Base-by-base conservation (phyloP, 148 eudicot species). In the Pharnaceum exiguum region DNA sequence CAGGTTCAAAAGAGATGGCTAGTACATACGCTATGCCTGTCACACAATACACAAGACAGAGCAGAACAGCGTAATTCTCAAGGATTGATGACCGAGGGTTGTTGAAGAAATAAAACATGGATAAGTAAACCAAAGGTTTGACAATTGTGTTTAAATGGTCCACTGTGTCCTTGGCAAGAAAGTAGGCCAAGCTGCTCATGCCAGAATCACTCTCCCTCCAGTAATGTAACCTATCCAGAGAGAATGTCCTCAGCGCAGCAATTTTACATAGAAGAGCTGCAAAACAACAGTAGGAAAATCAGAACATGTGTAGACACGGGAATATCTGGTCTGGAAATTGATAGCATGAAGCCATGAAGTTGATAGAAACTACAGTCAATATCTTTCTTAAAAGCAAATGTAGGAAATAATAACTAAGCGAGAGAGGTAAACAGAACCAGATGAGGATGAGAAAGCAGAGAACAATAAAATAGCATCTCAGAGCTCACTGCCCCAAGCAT, bases 51-150 rank as follows among this genome's bases (percentile, higher is more conserved):
- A 85, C 87, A 51, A 85, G 79, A 48, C 91, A 85, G 67, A 79
- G 54, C 46, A 79, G 64, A 51, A 85, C 63, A 22, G 62, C 51
- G 55, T 85, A 85, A 18, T 85, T 85, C 55, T 85, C 87, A 16
- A 57, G 45, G 52, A 85, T 55, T 10, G 91, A 73, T 19, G 91
- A 85, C 22, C 91, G 78, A 35, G 85, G 91, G 68, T 79, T 82
- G 79, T 85, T 85, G 82, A 85, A 85, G 78, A 79, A 85, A 67
- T 85, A 85, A 57, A 81, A 85, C 87, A 82, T 82, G n/a, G 85
- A 82, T 50, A 85, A 77, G 75, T 85, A 85, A 54, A 79, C 87
- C 50, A 77, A 51, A 13, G 91, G 91, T 74, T 85, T 85, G 38
- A 85, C 40, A 17, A 77, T 16, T 13, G 75, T 77, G 61, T 72